phyloP scores from a whole-genome alignment of 1,139 yeast species.

The Sugiyamaella japonica region DNA sequence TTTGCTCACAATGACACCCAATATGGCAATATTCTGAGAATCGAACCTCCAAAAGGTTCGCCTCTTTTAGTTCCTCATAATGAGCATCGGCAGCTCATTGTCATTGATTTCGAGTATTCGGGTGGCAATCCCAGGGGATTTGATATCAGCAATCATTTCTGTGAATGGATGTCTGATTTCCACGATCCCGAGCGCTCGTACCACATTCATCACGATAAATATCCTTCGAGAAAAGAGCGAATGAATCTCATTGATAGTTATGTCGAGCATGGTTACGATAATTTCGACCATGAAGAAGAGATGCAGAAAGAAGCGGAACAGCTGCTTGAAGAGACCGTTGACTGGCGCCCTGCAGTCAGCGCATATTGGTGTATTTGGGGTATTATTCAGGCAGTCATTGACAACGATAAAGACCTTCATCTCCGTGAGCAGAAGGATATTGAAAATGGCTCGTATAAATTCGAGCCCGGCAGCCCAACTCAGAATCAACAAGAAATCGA shows the following conservation, averaged over 20 bases:
- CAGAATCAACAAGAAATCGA: conserved; percentile 26
- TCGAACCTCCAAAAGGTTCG: conserved; percentile 47
- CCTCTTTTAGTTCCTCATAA: conserved; percentile 44
- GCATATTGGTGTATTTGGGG: conserved; percentile 94
- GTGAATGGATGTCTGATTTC: conserved; percentile 97
- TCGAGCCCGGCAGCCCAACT: conserved; percentile 21
- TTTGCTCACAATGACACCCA: conserved; percentile 97
- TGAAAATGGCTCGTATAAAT: conserved; percentile 35
- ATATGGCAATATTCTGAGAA: conserved; percentile 72
- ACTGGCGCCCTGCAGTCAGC: conserved; percentile 82
- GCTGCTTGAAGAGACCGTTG: conserved; percentile 61
- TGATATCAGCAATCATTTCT: conserved; percentile 80
- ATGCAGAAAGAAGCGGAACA: conserved; percentile 57
- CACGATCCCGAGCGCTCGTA: conserved; percentile 65
- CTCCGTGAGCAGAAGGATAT: conserved; percentile 32
- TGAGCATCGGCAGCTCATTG: conserved; percentile 78
- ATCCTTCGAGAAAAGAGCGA: conserved; percentile 68
- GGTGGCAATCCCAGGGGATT: conserved; percentile 91
- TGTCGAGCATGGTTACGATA: conserved; percentile 48
- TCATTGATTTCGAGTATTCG: conserved; percentile 93
- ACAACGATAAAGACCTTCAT: conserved; percentile 30
- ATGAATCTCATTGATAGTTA: conserved; percentile 73
- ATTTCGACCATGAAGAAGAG: conserved; percentile 38
- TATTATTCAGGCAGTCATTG: conserved; percentile 57
- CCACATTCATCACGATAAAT: conserved; percentile 54